Evolutionary conservation across 2,329 filamentous ascomycete species (phyloP).

Genomic region (Gliomastix tumulicola): DNA sequence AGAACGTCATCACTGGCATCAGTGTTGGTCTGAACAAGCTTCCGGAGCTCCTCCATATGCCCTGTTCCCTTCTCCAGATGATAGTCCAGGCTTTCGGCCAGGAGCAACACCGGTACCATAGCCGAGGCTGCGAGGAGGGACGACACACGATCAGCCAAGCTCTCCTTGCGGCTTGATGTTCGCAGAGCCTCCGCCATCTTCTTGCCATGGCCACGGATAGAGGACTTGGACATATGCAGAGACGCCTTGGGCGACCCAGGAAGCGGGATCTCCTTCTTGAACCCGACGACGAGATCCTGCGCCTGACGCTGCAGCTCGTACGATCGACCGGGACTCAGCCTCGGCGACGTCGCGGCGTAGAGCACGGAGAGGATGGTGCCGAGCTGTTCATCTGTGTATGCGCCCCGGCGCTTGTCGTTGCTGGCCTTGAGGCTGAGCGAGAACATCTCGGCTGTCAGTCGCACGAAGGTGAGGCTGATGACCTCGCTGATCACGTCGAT

Average conservation of each 20-base stretch:
- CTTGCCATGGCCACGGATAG: constrained; percentile 56
- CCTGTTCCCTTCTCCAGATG: neutral
- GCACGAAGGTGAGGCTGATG: constrained; percentile 58
- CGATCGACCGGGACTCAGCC: constrained; percentile 28
- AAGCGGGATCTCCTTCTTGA: constrained; percentile 47
- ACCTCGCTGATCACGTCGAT: constrained; percentile 67
- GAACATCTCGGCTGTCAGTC: constrained; percentile 57
- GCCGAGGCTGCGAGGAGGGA: constrained; percentile 20
- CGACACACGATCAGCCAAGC: constrained; percentile 51
- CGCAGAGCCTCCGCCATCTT: constrained; percentile 66
- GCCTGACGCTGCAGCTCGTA: constrained; percentile 30
- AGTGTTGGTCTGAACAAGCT: neutral
- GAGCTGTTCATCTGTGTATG: constrained; percentile 47
- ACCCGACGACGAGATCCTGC: constrained; percentile 13
- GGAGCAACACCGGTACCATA: neutral
- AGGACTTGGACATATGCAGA: constrained; percentile 56
- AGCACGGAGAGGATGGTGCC: constrained; percentile 59
- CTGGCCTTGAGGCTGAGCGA: constrained; percentile 60
- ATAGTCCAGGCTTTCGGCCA: neutral
- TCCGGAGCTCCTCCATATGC: neutral
- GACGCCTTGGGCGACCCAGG: constrained; percentile 62
- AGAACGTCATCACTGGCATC: neutral
- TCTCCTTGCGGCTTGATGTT: constrained; percentile 55
- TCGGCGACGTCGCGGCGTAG: constrained; percentile 55
- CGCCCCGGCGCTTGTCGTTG: constrained; percentile 47